A percentile compares a stretch with the other conserved stretches of the same genome.
Evolutionary conservation across 306 rosid species (phyloP).

Genomic region (Adenanthera pavonina): DNA sequence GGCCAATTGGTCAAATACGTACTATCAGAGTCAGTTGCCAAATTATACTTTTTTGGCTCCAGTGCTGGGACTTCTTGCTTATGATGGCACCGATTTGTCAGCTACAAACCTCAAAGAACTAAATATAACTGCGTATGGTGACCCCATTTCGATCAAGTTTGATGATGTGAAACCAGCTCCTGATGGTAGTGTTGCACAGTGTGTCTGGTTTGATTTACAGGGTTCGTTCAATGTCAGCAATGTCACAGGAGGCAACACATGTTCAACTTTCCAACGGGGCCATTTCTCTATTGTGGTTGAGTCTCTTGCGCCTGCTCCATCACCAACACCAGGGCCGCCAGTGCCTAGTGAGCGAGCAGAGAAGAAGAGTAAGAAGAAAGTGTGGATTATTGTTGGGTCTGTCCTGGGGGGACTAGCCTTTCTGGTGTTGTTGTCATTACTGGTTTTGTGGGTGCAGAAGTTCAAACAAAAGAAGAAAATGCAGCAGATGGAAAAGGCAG

Average conservation of each 20-base stretch:
- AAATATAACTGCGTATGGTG: slow-evolving; percentile 46
- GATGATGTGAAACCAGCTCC: slow-evolving; percentile 54
- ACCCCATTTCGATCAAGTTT: slow-evolving; percentile 67
- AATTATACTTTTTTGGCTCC: slow-evolving; percentile 79
- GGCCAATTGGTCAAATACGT: slow-evolving; percentile 64
- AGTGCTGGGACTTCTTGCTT: slow-evolving; percentile 84
- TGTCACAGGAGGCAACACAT: slow-evolving; percentile 55
- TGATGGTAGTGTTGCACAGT: slow-evolving; percentile 55
- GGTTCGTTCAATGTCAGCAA: slow-evolving; percentile 66
- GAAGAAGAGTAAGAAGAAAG: slow-evolving; percentile 52
- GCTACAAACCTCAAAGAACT: slow-evolving; percentile 62
- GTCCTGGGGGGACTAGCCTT: slow-evolving; percentile 76
- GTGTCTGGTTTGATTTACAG: slow-evolving; percentile 65
- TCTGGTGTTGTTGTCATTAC: slow-evolving; percentile 52
- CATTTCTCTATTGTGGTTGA: slow-evolving; percentile 84
- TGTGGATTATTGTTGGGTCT: slow-evolving; percentile 81
- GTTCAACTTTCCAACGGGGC: slow-evolving; percentile 68
- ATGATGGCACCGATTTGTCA: slow-evolving; percentile 63
- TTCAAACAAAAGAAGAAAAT: slow-evolving; percentile 66
- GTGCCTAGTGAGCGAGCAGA: slow-evolving; percentile 33
- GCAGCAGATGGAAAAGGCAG: slow-evolving; percentile 86
- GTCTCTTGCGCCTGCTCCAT: slow-evolving; percentile 51
- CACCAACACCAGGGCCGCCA: slow-evolving; percentile 43
- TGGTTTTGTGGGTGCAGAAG: slow-evolving; percentile 65
- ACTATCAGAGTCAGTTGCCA: slow-evolving; percentile 62